Base-by-base conservation (phyloP, 2,329 filamentous ascomycete genomes). In the Xenosphaeropsis pyriputrescens region DNA sequence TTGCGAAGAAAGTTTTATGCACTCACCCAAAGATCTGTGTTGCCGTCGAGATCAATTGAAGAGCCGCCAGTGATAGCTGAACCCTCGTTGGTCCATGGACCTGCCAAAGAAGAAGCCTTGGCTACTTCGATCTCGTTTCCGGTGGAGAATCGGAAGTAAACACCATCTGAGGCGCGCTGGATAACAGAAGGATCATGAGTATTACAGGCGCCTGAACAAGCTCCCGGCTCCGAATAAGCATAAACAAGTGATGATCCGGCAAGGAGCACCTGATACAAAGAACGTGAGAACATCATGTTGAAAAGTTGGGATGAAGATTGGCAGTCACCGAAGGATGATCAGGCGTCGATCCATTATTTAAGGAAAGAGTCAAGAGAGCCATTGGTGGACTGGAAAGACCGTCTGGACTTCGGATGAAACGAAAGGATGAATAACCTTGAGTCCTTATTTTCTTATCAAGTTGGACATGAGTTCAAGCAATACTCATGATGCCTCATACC, bases 91-190 rank as follows among this genome's bases (percentile, higher is more conserved):
- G 53, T 61, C 61, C 62, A 65, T 14, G 62, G 58, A 0, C 61
- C 62, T 17, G 50, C 51, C 19, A 64, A 46, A 29, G 50, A 51
- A 1, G 50, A 49, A 2, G 61, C 52, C 1, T 57, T 59, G 17
- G 57, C 55, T 13, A 62, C 57, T 14, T 57, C 55, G 34, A 65
- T 60, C 32, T 53, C 53, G 16, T 53, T 54, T 15, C 55, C 55
- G 4, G 62, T 64, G 22, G 56, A 59, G 47, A 64, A 64, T 26
- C 57, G 55, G 44, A 60, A 64, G 46, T 63, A 65, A 13, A 49
- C 56, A 3, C 59, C 59, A 46, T 64, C 62, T 9, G 53, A 57
- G 17, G 46, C 43, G 14, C 60, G 56, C 13, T 57, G 54, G 36
- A 64, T 59, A 15, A 64, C 49, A 5, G 58, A 48, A 12, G 60